Base-by-base conservation (phyloP, 2,329 filamentous ascomycete genomes). In the Sphaerulina musiva region DNA sequence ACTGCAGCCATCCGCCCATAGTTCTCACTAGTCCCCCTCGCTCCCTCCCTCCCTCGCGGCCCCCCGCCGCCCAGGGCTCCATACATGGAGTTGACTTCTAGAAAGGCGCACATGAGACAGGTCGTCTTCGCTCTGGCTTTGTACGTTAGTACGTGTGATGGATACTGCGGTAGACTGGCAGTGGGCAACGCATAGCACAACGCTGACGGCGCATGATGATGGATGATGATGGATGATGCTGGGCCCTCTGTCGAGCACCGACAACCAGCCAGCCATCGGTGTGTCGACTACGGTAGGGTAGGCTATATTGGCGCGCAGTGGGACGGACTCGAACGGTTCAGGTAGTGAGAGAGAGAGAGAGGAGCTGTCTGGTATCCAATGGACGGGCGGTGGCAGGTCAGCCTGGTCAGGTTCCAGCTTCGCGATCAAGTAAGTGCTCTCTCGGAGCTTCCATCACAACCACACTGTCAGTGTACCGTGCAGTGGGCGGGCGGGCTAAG, bases 81-180 rank as follows among this genome's bases (percentile, higher is more conserved):
- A 29, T 29, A 29, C 26, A 29, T 29, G 60, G 59, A 64, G 59
- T 56, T 29, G 55, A 52, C 49, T 64, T 66, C 60, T 62, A 60
- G 64, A 64, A 63, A 55, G 60, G 56, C 58, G 52, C 60, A 51
- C 59, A 62, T 64, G 61, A 64, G 61, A 64, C 63, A 62, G 47
- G 53, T 56, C 48, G 48, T 34, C 41, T 48, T 44, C 55, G 55
- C 59, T 55, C 51, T 59, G 53, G 55, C 55, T 44, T 54, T 31
- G 20, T 20, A 20, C 20, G 20, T 20, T 20, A 20, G 20, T 20
- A 20, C 20, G 20, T 20, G 20, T 20, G 20, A 20, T 20, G 20
- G 20, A 20, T 20, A 4, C 1, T 20, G 14, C 14, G 14, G 14
- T 17, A 17, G 14, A 17, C 14, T 17, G 14, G 14, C 14, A 17